Conservation (phyloP, 1,139 yeast species). For the Arxiozyma slooffiae region DNA sequence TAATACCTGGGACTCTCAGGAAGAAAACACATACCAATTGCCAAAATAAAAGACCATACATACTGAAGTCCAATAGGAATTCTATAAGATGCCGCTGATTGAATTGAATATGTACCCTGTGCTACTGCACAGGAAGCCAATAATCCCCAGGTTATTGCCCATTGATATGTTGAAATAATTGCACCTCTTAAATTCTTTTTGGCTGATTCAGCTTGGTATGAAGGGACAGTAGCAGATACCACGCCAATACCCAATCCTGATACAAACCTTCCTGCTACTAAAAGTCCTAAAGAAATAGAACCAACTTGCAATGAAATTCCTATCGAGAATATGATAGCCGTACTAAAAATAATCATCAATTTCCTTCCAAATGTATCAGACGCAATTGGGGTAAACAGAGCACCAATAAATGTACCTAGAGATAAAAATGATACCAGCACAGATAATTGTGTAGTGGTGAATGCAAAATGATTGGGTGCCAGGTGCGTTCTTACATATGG, state of each 20-base stretch:
- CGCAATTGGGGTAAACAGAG: slow-evolving; percentile 58
- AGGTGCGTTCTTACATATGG: slow-evolving; percentile 45
- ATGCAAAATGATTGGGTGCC: slow-evolving; percentile 38
- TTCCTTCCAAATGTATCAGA: slow-evolving; percentile 51
- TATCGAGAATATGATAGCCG: slow-evolving; percentile 31
- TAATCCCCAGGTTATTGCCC: slow-evolving; percentile 85
- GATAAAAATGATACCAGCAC: slow-evolving; percentile 62
- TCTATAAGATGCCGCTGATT: slow-evolving; percentile 52
- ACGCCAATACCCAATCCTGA: slow-evolving; percentile 64
- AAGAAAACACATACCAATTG: slow-evolving; percentile 55
- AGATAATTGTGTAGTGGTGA: slow-evolving; percentile 55
- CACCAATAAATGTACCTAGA: slow-evolving; percentile 68
- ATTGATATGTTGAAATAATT: slow-evolving; percentile 69
- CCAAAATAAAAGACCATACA: slow-evolving; percentile 52
- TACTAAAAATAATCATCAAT: slow-evolving; percentile 25
- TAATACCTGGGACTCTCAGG: slow-evolving; percentile 73
- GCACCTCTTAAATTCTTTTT: slow-evolving; percentile 76
- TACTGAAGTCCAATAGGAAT: slow-evolving; percentile 72
- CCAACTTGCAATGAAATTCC: slow-evolving; percentile 61
- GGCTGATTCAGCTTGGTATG: slow-evolving; percentile 76
- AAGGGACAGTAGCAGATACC: slow-evolving; percentile 46
- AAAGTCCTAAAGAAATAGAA: slow-evolving; percentile 39
- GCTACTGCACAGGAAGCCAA: slow-evolving; percentile 67
- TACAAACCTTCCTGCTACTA: slow-evolving; percentile 54
- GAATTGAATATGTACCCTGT: slow-evolving; percentile 56